A percentile compares a stretch with the other conserved stretches of the same genome.
phyloP scores from a whole-genome alignment of 2,329 filamentous ascomycete species.

The Colletotrichum sp. region DNA sequence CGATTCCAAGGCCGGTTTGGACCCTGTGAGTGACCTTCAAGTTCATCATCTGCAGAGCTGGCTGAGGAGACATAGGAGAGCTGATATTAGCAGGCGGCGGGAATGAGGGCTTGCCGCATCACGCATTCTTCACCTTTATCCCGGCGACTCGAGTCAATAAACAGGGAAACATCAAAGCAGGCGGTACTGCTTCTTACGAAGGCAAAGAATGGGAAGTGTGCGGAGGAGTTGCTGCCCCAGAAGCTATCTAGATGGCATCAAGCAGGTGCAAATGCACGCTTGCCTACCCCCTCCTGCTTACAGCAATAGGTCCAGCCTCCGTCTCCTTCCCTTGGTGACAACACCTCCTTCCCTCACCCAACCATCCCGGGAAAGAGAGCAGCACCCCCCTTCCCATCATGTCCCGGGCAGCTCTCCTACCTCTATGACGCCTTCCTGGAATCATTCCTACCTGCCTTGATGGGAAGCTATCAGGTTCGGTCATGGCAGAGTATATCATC shows the following conservation, averaged over 20 bases:
- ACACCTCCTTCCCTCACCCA: neutral
- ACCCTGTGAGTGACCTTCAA: accelerated
- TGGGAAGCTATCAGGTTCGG: neutral
- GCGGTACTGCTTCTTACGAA: neutral
- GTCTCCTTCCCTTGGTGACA: neutral
- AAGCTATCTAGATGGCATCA: accelerated
- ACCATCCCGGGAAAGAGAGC: neutral
- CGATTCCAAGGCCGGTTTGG: neutral
- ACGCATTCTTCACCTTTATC: neutral
- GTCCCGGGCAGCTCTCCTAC: accelerated
- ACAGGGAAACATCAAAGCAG: neutral
- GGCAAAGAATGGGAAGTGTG: neutral
- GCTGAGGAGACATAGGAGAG: neutral
- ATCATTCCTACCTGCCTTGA: accelerated
- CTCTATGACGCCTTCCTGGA: accelerated
- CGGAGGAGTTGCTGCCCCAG: neutral
- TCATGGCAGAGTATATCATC: neutral
- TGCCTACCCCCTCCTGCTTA: neutral
- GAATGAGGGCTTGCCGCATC: neutral
- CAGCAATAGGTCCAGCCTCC: neutral
- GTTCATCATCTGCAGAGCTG: neutral
- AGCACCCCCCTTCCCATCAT: neutral
- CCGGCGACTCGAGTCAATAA: neutral
- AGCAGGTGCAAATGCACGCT: neutral
- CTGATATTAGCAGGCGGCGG: accelerated